phyloP scores from a whole-genome alignment of 306 rosid genomes.

The Vigna angularis region DNA sequence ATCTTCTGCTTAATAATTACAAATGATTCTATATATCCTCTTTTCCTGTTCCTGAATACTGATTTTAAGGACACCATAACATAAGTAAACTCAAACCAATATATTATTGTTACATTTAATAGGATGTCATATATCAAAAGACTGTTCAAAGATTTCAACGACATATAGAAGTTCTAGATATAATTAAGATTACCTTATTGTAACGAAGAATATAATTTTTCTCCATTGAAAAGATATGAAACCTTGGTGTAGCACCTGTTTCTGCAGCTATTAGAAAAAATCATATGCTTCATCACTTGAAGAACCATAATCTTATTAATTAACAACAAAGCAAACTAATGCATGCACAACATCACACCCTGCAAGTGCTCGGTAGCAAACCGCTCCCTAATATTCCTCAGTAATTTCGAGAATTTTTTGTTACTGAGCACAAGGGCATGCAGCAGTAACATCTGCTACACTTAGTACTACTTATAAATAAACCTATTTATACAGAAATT shows the following conservation, averaged over 20 bases:
- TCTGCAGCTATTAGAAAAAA: constrained; percentile 57
- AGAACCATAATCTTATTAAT: constrained; percentile 49
- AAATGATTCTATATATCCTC: constrained; percentile 7
- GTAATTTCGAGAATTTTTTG: constrained; percentile 73
- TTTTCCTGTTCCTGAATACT: neutral
- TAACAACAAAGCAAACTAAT: constrained; percentile 33
- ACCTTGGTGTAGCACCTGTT: constrained; percentile 26
- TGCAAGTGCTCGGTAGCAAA: constrained; percentile 79
- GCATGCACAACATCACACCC: constrained; percentile 38
- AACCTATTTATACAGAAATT: neutral
- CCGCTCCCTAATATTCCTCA: constrained; percentile 56
- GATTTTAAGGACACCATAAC: constrained; percentile 1
- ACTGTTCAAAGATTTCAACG: neutral
- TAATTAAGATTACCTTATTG: constrained; percentile 50
- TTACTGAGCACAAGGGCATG: constrained; percentile 70
- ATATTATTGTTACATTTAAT: too few species aligned
- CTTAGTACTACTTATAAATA: neutral
- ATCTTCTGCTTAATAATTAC: constrained; percentile 8
- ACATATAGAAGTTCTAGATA: neutral
- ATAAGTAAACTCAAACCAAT: too few species aligned
- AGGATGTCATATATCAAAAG: neutral
- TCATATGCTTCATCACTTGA: constrained; percentile 79
- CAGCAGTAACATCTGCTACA: constrained; percentile 37
- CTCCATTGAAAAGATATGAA: constrained; percentile 48
- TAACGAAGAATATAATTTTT: constrained; percentile 84